phyloP scores from a whole-genome alignment of 176 grass and related monocot genomes.

The Phoenix roebelenii region DNA sequence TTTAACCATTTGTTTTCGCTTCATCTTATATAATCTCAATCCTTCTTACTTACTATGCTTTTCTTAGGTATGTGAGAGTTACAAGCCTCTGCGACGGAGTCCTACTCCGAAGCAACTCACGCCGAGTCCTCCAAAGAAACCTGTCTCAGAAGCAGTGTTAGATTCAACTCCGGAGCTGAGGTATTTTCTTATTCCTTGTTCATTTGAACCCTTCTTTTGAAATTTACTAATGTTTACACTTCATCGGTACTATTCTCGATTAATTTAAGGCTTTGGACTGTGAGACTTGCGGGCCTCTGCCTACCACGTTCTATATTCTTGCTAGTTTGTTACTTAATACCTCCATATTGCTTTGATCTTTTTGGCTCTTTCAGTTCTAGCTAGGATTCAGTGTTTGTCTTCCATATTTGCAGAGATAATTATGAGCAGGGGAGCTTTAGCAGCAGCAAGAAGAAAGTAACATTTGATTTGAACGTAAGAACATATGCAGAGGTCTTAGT shows the following conservation, averaged over 20 bases:
- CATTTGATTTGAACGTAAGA: constrained; percentile 83
- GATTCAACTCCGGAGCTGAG: constrained; percentile 35
- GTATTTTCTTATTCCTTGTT: constrained; percentile 7
- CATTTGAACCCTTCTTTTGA: background rate
- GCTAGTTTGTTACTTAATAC: background rate
- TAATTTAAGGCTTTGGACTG: background rate
- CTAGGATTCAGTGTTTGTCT: too few relatives aligned
- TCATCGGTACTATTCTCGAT: constrained; percentile 1
- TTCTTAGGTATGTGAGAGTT: constrained; percentile 12
- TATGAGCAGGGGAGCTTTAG: constrained; percentile 39
- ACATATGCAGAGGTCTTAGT: constrained; percentile 36
- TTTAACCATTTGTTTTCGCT: background rate
- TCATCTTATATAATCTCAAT: background rate
- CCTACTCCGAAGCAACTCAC: constrained; percentile 25
- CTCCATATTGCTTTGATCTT: background rate
- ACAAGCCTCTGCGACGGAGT: background rate
- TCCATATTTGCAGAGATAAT: constrained; percentile 41
- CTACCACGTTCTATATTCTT: background rate
- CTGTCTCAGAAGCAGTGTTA: constrained; percentile 26
- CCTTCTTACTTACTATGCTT: background rate
- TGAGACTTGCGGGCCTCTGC: constrained; percentile 5
- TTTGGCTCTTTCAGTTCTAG: background rate
- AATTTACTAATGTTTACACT: background rate
- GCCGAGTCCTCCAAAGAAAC: constrained; percentile 24
- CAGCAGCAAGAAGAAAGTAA: constrained; percentile 82